phyloP scores from a whole-genome alignment of 2,329 filamentous ascomycete genomes.

The Aureobasidium sp. region DNA sequence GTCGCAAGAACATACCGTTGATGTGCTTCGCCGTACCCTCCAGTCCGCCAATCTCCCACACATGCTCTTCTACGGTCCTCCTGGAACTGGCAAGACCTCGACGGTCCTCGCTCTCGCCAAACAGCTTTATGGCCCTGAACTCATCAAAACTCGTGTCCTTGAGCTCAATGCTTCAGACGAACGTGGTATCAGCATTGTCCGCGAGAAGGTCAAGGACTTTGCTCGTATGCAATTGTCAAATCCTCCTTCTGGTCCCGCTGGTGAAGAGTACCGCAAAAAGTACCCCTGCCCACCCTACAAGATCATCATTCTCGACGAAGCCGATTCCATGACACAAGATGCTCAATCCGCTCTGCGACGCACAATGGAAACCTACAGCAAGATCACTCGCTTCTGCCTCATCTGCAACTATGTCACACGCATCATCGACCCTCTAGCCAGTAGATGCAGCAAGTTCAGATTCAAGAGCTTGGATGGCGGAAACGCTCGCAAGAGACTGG shows the following conservation, averaged over 20 bases:
- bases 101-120: conserved; percentile 96
- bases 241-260: conserved; percentile 59
- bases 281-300: conserved; percentile 98
- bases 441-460: conserved; percentile 89
- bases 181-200: conserved; percentile 92
- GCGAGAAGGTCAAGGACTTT: conserved; percentile 97
- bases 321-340: conserved; percentile 98
- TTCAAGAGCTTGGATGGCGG: conserved; percentile 92
- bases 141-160: conserved; percentile 89
- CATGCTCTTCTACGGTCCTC: conserved; percentile 98
- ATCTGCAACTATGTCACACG: conserved; percentile 98
- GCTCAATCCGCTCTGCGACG: conserved; percentile 85
- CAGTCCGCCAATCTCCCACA: conserved; percentile 97
- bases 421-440: conserved; percentile 94
- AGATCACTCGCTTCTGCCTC: conserved; percentile 93
- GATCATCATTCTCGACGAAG: conserved; percentile 96
- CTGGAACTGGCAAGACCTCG: conserved; percentile 94
- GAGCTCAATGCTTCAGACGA: conserved; percentile 99
- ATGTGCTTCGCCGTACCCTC: conserved; percentile 82
- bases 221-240: conserved; percentile 90
- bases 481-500: conserved; percentile 71
- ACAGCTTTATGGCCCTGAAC: conserved; percentile 91
- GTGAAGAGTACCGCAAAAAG: conserved; percentile 49
- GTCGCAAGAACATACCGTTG: conserved; percentile 94
- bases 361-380: conserved; percentile 97